A percentile compares a stretch with the other conserved stretches of the same genome.
Evolutionary conservation across 2,329 filamentous ascomycete genomes (phyloP).

Genomic region (Triangularia setosa): DNA sequence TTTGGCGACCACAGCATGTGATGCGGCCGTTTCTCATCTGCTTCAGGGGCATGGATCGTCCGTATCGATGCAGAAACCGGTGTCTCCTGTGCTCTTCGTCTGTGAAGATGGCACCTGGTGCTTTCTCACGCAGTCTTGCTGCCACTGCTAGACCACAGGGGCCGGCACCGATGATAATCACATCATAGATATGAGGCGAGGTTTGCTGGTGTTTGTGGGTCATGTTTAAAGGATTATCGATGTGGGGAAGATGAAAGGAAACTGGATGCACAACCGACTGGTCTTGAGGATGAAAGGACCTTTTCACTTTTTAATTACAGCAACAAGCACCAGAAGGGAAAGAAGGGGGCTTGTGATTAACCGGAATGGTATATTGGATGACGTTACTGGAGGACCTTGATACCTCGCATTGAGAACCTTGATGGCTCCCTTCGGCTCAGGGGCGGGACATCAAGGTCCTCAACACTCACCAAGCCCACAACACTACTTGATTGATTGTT

Average conservation of each 20-base stretch:
- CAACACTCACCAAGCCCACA: background rate
- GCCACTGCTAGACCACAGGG: constrained; percentile 72
- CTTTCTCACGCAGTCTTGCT: constrained; percentile 65
- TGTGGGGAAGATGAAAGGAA: background rate
- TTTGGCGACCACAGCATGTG: background rate
- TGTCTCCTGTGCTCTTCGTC: constrained; percentile 81
- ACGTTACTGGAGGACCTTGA: background rate
- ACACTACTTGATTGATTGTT: background rate
- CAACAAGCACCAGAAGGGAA: background rate
- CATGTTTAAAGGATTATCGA: background rate
- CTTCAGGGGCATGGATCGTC: constrained; percentile 56
- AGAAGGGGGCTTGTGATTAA: background rate
- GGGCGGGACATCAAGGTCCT: background rate
- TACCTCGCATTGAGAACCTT: background rate
- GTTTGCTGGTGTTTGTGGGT: background rate
- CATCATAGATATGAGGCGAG: constrained; percentile 49
- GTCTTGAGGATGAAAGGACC: background rate
- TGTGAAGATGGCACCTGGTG: constrained; percentile 75
- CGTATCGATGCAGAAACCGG: constrained; percentile 69
- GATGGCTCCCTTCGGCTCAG: background rate
- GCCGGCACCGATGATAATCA: constrained; percentile 70
- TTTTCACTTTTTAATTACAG: background rate
- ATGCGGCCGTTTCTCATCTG: constrained; percentile 41
- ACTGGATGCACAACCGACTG: background rate
- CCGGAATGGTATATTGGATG: background rate